These are phyloP conservation scores for Microdochium bolleyi DNA, from an alignment of 2,329 filamentous ascomycete genomes.

Conservation along the genomic window DNA sequence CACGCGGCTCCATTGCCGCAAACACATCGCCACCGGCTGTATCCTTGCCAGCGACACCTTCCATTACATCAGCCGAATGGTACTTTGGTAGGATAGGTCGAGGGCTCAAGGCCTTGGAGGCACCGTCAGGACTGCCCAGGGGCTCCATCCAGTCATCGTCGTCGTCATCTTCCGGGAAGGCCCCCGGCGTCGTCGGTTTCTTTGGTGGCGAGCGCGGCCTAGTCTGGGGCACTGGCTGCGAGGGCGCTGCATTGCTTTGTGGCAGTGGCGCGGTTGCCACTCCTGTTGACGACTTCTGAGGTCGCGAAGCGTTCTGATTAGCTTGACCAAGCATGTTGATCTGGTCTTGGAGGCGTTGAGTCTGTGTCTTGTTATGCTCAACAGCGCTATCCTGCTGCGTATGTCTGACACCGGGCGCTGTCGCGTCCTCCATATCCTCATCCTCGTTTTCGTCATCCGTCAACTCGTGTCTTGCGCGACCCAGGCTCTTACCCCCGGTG, in stretches of 20 bases:
- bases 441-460: slow-evolving; percentile 32
- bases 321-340: slow-evolving; percentile 67
- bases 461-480: slow-evolving; percentile 33
- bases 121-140: slow-evolving; percentile 28
- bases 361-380: slow-evolving; percentile 80
- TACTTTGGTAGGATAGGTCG: slow-evolving; percentile 51
- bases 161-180: slow-evolving; percentile 50
- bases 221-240: slow-evolving; percentile 23
- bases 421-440: slow-evolving; percentile 42
- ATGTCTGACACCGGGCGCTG: slow-evolving; percentile 22
- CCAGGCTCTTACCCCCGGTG: slow-evolving; percentile 66
- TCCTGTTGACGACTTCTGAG: slow-evolving; percentile 39
- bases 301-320: slow-evolving; percentile 36
- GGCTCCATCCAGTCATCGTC: slow-evolving; percentile 59
- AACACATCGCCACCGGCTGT: slow-evolving; percentile 40
- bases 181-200: slow-evolving; percentile 41
- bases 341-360: slow-evolving; percentile 84
- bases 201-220: slow-evolving; percentile 28
- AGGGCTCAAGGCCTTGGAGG: slow-evolving; percentile 28
- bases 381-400: slow-evolving; percentile 38
- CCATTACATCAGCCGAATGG: slow-evolving; percentile 54
- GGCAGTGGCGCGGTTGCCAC: slow-evolving; percentile 23
- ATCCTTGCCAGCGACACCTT: slow-evolving; percentile 40
- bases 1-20: slow-evolving; percentile 30
- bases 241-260: slow-evolving; percentile 12